These are phyloP conservation scores for Xylaria palmicola DNA, from an alignment of 495 filamentous ascomycete genomes.

Conservation along the genomic window DNA sequence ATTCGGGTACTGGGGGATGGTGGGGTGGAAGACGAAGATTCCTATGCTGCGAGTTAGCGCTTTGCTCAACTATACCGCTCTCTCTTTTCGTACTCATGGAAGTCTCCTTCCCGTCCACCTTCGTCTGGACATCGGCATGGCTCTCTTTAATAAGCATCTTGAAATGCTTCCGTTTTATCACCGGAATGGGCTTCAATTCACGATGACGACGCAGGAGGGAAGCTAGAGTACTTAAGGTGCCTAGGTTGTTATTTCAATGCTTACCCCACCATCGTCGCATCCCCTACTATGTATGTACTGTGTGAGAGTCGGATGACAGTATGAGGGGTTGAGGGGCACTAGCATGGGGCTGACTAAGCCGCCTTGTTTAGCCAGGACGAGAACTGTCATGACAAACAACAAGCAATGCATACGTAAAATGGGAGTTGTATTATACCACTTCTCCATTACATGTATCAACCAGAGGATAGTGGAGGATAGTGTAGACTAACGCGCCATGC, in stretches of 20 bases:
- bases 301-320: too few relatives aligned
- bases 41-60: conserved; percentile 49
- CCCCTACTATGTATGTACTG: too few relatives aligned
- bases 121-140: conserved; percentile 41
- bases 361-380: background rate
- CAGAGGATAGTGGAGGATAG: background rate
- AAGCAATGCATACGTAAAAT: too few relatives aligned
- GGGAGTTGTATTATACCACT: background rate
- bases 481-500: background rate
- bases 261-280: conserved; percentile 12
- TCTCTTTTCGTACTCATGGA: conserved; percentile 50
- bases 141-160: conserved; percentile 50
- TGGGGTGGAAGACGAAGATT: conserved; percentile 86
- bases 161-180: conserved; percentile 2
- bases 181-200: background rate
- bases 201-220: background rate
- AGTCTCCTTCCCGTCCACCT: conserved; percentile 46
- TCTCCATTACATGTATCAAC: background rate
- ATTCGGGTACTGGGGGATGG: conserved; percentile 78
- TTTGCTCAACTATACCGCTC: too few relatives aligned
- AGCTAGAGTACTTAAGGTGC: background rate
- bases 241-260: background rate
- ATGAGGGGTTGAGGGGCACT: conserved; percentile 8
- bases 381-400: background rate
- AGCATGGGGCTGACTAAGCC: conserved; percentile 6